These are phyloP conservation scores for Lasiodiplodia sp. DNA, from an alignment of 2,329 filamentous ascomycete genomes.

Conservation along the genomic window DNA sequence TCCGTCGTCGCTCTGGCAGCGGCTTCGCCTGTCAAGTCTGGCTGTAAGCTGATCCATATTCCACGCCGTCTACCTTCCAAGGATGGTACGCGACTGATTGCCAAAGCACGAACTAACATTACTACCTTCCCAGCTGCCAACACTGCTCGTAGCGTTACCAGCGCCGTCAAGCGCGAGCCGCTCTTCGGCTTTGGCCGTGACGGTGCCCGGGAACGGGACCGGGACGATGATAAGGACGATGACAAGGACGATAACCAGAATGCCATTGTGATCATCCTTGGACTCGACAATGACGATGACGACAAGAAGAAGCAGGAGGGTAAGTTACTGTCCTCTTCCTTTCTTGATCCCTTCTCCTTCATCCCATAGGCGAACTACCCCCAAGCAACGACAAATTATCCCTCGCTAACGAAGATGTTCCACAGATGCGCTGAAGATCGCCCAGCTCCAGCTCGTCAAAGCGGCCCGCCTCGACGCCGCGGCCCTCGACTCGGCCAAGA, in stretches of 20 bases:
- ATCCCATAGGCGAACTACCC: not conserved
- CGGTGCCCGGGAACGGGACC: not conserved
- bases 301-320: slow-evolving; percentile 15
- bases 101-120: not conserved
- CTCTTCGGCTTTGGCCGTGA: not conserved
- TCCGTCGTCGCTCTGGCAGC: slow-evolving; percentile 36
- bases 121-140: slow-evolving; percentile 1
- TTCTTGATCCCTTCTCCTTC: not conserved
- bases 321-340: not conserved
- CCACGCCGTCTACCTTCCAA: not conserved
- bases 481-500: slow-evolving; percentile 20
- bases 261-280: slow-evolving; percentile 19
- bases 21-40: slow-evolving; percentile 35
- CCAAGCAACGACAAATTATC: not conserved
- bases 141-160: slow-evolving; percentile 1
- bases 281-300: slow-evolving; percentile 5
- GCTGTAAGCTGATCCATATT: slow-evolving; percentile 34
- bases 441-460: slow-evolving; percentile 18
- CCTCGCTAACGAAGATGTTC: not conserved
- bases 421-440: slow-evolving; percentile 12
- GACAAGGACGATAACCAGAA: not conserved
- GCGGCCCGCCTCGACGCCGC: slow-evolving; percentile 15
- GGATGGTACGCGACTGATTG: not conserved
- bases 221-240: not conserved
- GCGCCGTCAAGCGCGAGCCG: not conserved